Base-by-base conservation (phyloP, 768 basidiomycete species). In the Rhizopogon sp. region DNA sequence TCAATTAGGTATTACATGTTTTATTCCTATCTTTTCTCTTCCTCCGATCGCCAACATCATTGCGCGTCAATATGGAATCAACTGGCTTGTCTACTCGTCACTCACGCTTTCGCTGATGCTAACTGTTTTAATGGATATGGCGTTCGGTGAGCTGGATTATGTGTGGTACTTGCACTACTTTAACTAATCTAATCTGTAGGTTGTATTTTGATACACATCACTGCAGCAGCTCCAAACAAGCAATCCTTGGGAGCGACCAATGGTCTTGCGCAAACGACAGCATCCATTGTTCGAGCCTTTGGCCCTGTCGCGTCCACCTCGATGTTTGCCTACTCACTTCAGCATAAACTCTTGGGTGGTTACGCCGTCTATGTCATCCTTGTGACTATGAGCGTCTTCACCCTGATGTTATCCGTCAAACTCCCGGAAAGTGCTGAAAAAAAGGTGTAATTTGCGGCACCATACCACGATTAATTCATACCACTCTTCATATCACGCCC, bases 161-260 rank as follows among this genome's bases (percentile, higher is more conserved):
- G 37, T 25, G 17, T 37, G 14, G 6, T 52, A 28, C 5, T n/a
- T 52, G 5, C 6, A n/a, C 7, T 9, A 58, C 66, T 16, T 6
- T 31, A 39, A 10, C 45, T 56, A 50, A 52, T 50, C 8, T 10
- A 13, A 17, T 7, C 55, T 39, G 3, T 33, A 87, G 87, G 85
- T 10, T 82, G 85, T 43, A 74, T 87, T 40, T 81, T 88, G 62
- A 87, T 90, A 57, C 86, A 81, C 60, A 84, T 90, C 56, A 76
- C 81, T 10, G 78, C 81, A 28, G 74, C 87, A 25, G 74, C 87
- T 0, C 87, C 88, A 6, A 87, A 87, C 59, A 75, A 76, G 53
- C 78, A 81, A 31, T 81, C 81, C 3, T 75, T 89, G n/a, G 88
- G 87, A 39, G 76, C 85, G 6, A 83, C 83, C 22, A 87, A 88